Conservation (phyloP, 2,329 filamentous ascomycete genomes). For the Aspergillus ochraceoroseus region DNA sequence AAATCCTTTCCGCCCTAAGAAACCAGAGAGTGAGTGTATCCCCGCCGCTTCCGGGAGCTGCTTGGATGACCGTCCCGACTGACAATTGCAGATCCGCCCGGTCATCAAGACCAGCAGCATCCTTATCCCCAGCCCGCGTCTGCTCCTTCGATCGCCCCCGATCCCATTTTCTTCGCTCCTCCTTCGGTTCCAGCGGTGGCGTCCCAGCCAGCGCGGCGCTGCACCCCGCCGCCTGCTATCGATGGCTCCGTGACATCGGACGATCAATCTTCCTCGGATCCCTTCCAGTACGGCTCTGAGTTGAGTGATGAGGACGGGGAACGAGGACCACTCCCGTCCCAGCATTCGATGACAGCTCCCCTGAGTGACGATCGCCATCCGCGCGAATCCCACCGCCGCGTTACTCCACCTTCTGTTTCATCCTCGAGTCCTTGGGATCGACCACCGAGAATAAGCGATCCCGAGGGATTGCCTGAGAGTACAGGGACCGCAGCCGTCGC, state of each 20-base stretch:
- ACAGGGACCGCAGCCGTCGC: conserved; percentile 3
- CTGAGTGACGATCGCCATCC: conserved; percentile 8
- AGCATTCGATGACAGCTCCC: conserved; percentile 7
- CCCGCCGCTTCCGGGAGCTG: conserved; percentile 17
- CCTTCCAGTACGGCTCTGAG: conserved; percentile 35
- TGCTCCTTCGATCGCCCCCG: conserved; percentile 4
- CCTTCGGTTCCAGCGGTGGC: conserved; percentile 17
- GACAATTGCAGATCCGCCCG: conserved; percentile 16
- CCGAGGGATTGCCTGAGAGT: conserved; percentile 4
- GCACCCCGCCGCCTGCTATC: conserved; percentile 22
- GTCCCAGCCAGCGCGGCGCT: conserved; percentile 3
- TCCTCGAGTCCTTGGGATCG: conserved; percentile 21
- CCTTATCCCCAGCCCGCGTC: conserved; percentile 5
- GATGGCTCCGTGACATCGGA: conserved; percentile 31
- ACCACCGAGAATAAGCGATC: background rate
- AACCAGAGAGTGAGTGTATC: conserved; percentile 32
- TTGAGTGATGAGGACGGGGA: conserved; percentile 25
- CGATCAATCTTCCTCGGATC: conserved; percentile 34
- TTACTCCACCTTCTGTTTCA: conserved; percentile 15
- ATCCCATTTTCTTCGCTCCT: conserved; percentile 11
- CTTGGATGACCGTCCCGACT: conserved; percentile 9
- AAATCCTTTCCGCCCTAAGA: conserved; percentile 50
- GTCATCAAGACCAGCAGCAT: conserved; percentile 7
- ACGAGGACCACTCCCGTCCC: background rate
- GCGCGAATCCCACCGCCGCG: conserved; percentile 8